Base-by-base conservation (phyloP, 225 moss, liverwort and hornwort genomes). In the Anthoceros angustus region DNA sequence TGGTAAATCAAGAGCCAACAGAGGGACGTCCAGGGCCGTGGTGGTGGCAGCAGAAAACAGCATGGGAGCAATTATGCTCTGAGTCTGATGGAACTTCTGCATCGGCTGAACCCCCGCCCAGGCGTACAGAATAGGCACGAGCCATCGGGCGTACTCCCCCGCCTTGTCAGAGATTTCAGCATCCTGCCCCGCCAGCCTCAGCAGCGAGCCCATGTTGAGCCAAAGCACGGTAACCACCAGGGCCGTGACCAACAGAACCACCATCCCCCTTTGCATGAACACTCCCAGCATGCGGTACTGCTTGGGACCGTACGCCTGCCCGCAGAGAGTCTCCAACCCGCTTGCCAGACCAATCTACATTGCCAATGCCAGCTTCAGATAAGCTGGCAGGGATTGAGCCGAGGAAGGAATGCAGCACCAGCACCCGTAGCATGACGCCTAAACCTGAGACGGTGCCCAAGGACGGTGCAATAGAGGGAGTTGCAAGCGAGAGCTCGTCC, bases 1-100 rank as follows among this genome's bases (percentile, higher is more conserved):
- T 21, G 62, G 72, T 70, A 80, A 6, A 71, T 67, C 5, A 80
- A 3, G 1, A 84, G 46, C 21, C 75, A 78, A 45, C 76, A 83
- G 74, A 2, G 77, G 71, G 5, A 69, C 61, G 64, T 83, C 80
- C 66, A 70, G 67, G 20, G 62, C 66, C n/a, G 78, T 10, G 24
- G 80, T 83, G 61, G 21, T 66, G 42, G 76, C 38, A 9, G 80
- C 80, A 32, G 72, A 74, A 40, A 72, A 11, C 20, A 78, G 66
- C 83, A 80, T 83, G 8, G 76, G 72, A 2, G 72, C 46, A 2
- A 76, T 77, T 40, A 78, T 70, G 64, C 75, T 80, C 39, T 83
- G 83, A 12, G 83, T n/a, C 78, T 80, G 83, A 43, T 78, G 68
- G 48, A 80, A 83, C 26, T 76, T 80, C 50, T 80, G 76, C 43